Evolutionary conservation across 805 yeast species (phyloP).

Genomic region (Myxozyma neglecta): DNA sequence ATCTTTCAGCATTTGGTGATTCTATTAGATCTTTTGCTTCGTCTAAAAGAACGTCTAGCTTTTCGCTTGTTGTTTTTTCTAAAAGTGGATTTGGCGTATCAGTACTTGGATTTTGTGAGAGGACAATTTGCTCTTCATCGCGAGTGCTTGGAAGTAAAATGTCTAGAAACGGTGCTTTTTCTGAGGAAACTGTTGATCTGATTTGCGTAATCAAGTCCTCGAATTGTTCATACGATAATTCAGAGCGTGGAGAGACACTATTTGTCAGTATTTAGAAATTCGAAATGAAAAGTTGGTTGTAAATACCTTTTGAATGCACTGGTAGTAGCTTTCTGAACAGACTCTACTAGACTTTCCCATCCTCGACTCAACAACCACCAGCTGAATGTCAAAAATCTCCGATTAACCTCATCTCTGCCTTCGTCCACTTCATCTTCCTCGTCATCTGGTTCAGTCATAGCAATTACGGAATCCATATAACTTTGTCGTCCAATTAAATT

Average conservation of each 20-base stretch:
- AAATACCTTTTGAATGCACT: constrained; percentile 51
- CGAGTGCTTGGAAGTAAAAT: constrained; percentile 24
- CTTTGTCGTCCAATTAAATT: constrained; percentile 86
- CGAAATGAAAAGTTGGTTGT: neutral
- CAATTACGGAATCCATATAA: constrained; percentile 70
- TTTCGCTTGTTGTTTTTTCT: constrained; percentile 12
- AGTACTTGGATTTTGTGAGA: constrained; percentile 6
- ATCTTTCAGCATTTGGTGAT: constrained; percentile 46
- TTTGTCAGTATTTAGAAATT: neutral
- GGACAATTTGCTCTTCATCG: constrained; percentile 31
- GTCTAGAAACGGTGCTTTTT: neutral
- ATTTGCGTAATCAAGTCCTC: neutral
- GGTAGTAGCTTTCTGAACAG: constrained; percentile 58
- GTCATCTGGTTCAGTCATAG: constrained; percentile 8
- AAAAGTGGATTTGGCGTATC: constrained; percentile 6
- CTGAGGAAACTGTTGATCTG: constrained; percentile 1
- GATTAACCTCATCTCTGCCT: constrained; percentile 51
- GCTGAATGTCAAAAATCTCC: constrained; percentile 78
- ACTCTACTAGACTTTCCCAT: constrained; percentile 58
- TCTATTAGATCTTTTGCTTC: constrained; percentile 48
- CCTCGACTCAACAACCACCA: constrained; percentile 96
- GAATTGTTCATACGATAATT: constrained; percentile 2
- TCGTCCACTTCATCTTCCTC: constrained; percentile 23
- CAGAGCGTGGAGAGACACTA: constrained; percentile 5
- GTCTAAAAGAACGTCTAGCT: constrained; percentile 43